Percentiles rank a stretch among this genome's conserved stretches.
These are phyloP conservation scores for Ambrosiella xylebori DNA, from an alignment of 2,329 filamentous ascomycete species.

Conservation along the genomic window DNA sequence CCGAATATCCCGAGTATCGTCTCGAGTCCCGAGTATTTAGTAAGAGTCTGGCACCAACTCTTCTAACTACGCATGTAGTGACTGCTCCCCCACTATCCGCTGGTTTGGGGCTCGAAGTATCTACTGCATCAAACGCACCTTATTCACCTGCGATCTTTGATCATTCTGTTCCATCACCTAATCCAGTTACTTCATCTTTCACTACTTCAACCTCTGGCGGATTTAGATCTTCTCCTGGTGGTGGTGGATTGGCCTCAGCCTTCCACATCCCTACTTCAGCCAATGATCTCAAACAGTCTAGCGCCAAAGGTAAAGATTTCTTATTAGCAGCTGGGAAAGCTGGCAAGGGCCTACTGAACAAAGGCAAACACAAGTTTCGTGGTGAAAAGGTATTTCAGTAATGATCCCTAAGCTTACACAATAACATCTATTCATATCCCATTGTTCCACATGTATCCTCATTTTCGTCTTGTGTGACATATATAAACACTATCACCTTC, in stretches of 20 bases:
- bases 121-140: slow-evolving; percentile 21
- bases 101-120: slow-evolving; percentile 16
- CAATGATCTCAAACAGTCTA: slow-evolving; percentile 34
- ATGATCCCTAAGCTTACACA: slow-evolving; percentile 18
- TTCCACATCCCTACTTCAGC: slow-evolving; percentile 19
- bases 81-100: slow-evolving; percentile 17
- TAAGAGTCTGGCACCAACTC: slow-evolving; percentile 9
- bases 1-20: slow-evolving; percentile 31
- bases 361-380: slow-evolving; percentile 71
- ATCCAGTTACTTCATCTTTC: slow-evolving; percentile 14
- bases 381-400: slow-evolving; percentile 79
- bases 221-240: slow-evolving; percentile 14
- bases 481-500: too few relatives aligned
- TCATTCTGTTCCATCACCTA: slow-evolving; percentile 19
- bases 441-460: neutral
- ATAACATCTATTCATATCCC: neutral
- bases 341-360: slow-evolving; percentile 79
- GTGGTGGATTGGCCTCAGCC: slow-evolving; percentile 21
- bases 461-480: neutral
- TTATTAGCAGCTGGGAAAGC: slow-evolving; percentile 75
- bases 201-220: slow-evolving; percentile 16
- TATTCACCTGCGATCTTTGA: slow-evolving; percentile 41
- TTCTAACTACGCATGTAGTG: slow-evolving; percentile 13
- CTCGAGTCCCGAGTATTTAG: slow-evolving; percentile 21
- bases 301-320: slow-evolving; percentile 70